A percentile compares a stretch with the other conserved stretches of the same genome.
Evolutionary conservation across 768 basidiomycete species (phyloP).

Genomic region (Lepiota brunneoincarnata): DNA sequence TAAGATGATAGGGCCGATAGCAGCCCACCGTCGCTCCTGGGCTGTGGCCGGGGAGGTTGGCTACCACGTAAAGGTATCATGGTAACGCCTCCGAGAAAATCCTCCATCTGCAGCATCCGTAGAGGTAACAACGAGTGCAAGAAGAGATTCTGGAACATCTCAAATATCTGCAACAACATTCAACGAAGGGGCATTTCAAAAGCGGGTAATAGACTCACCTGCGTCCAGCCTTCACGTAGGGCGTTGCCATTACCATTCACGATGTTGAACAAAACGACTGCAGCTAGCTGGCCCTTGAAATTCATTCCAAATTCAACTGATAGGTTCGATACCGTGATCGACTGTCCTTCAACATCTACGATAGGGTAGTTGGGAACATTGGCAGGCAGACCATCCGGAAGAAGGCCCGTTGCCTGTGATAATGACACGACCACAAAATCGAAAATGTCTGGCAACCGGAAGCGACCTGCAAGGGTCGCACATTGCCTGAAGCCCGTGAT

Average conservation of each 20-base stretch:
- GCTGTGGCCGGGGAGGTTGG: constrained; percentile 57
- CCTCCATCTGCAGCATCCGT: constrained; percentile 95
- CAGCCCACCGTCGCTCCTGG: constrained; percentile 83
- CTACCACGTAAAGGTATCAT: constrained; percentile 87
- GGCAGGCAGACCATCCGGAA: constrained; percentile 68
- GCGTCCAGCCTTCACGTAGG: constrained; percentile 92
- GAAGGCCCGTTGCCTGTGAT: constrained; percentile 86
- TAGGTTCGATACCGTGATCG: constrained; percentile 85
- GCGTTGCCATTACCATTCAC: constrained; percentile 95
- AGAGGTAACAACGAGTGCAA: constrained; percentile 88
- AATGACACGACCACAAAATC: constrained; percentile 94
- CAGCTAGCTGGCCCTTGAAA: constrained; percentile 93
- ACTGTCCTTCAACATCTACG: constrained; percentile 86
- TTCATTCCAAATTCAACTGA: constrained; percentile 94
- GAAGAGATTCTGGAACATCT: constrained; percentile 97
- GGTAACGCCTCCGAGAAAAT: constrained; percentile 93
- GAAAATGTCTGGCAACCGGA: constrained; percentile 91
- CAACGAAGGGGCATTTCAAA: neutral
- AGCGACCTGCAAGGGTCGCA: constrained; percentile 87
- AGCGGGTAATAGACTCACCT: constrained; percentile 43
- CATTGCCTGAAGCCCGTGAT: constrained; percentile 98
- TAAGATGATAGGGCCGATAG: constrained; percentile 94
- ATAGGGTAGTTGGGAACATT: constrained; percentile 83
- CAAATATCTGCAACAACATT: constrained; percentile 70
- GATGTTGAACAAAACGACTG: constrained; percentile 96